Evolutionary conservation across 2,329 filamentous ascomycete species (phyloP).

Genomic region (Alternaria metachromatica): DNA sequence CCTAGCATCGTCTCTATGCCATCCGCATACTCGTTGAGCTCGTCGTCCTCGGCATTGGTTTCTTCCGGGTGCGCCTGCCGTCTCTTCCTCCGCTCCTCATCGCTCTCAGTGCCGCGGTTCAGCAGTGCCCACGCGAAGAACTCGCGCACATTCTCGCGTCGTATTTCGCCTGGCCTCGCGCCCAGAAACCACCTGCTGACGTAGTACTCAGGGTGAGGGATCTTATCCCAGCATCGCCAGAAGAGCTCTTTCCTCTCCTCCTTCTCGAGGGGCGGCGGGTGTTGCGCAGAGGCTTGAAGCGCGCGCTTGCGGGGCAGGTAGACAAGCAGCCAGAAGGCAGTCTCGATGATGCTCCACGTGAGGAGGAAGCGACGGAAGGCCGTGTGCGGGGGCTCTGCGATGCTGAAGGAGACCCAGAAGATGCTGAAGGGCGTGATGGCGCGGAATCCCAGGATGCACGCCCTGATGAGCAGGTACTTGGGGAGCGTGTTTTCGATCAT

Average conservation of each 20-base stretch:
- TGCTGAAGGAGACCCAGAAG: conserved; percentile 51
- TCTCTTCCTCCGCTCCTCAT: conserved; percentile 20
- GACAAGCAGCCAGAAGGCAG: conserved; percentile 61
- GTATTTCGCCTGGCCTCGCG: conserved; percentile 63
- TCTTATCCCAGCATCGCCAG: conserved; percentile 60
- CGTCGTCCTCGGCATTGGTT: conserved; percentile 51
- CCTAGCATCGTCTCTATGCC: conserved; percentile 62
- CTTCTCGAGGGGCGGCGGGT: conserved; percentile 56
- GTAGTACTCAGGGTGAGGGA: conserved; percentile 64
- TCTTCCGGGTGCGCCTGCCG: conserved; percentile 24
- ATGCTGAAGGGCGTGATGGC: conserved; percentile 59
- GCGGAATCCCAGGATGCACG: conserved; percentile 57
- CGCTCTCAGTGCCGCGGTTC: conserved; percentile 55
- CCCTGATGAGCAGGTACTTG: conserved; percentile 56
- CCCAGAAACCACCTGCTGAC: conserved; percentile 71
- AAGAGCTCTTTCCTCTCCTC: conserved; percentile 64
- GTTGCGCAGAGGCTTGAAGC: conserved; percentile 60
- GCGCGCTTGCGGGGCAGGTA: conserved; percentile 60
- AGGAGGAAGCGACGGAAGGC: conserved; percentile 47
- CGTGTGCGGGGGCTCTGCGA: conserved; percentile 43
- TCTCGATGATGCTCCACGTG: conserved; percentile 58
- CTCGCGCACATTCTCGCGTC: conserved; percentile 71
- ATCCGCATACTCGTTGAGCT: conserved; percentile 63
- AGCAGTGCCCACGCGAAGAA: conserved; percentile 74
- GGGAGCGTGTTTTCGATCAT: conserved; percentile 52